Conservation (phyloP, 805 yeast genomes). For the Candida xyloterini region DNA sequence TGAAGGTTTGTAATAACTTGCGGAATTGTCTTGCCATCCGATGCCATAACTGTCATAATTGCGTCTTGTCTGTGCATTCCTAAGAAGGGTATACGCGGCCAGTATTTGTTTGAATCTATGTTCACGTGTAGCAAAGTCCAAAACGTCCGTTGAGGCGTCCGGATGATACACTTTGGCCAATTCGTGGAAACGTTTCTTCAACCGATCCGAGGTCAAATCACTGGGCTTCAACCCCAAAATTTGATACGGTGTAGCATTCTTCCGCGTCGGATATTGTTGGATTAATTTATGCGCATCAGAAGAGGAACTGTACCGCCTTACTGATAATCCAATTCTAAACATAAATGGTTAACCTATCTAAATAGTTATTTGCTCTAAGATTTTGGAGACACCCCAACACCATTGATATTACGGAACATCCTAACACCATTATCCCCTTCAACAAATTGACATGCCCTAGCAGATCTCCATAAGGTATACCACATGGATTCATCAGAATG, state of each 20-base stretch:
- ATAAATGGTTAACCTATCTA: background rate
- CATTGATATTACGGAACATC: slow-evolving; percentile 75
- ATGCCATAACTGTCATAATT: slow-evolving; percentile 45
- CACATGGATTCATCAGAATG: slow-evolving; percentile 71
- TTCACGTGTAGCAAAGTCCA: slow-evolving; percentile 26
- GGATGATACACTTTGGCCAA: slow-evolving; percentile 83
- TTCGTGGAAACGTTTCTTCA: slow-evolving; percentile 52
- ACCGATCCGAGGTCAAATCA: slow-evolving; percentile 35
- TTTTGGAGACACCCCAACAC: slow-evolving; percentile 43
- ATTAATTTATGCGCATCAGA: slow-evolving; percentile 17
- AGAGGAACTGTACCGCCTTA: slow-evolving; percentile 1
- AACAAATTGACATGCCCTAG: slow-evolving; percentile 67
- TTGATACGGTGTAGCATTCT: slow-evolving; percentile 67
- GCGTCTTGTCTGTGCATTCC: slow-evolving; percentile 40
- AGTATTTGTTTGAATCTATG: slow-evolving; percentile 54
- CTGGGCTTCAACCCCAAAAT: slow-evolving; percentile 46
- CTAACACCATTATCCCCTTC: slow-evolving; percentile 67
- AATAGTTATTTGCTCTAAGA: slow-evolving; percentile 10
- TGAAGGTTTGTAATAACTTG: slow-evolving; percentile 21
- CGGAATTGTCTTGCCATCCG: slow-evolving; percentile 42
- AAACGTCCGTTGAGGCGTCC: slow-evolving; percentile 38
- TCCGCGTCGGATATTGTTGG: slow-evolving; percentile 42
- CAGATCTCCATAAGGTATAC: slow-evolving; percentile 58
- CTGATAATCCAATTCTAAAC: background rate
- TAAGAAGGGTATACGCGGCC: slow-evolving; percentile 58